Evolutionary conservation across 805 yeast species (phyloP).

Genomic region (Blastobotrys peoriensis): DNA sequence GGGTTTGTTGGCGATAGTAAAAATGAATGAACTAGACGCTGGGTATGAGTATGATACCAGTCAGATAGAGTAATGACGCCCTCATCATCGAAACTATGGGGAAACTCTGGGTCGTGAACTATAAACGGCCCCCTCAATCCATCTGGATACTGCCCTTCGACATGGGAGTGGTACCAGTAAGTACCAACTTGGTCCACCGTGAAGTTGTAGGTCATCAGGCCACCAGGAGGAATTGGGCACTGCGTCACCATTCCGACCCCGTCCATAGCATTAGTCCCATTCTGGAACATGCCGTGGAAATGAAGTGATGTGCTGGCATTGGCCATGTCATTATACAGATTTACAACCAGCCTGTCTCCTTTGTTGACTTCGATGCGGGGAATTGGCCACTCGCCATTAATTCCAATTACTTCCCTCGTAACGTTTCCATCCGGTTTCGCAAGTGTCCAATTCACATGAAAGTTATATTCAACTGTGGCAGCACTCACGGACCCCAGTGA

Average conservation of each 20-base stretch:
- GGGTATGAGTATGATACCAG: slow-evolving; percentile 75
- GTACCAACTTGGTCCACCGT: slow-evolving; percentile 85
- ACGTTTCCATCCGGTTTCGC: slow-evolving; percentile 55
- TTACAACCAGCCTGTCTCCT: slow-evolving; percentile 72
- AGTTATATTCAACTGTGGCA: slow-evolving; percentile 31
- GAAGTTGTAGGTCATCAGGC: slow-evolving; percentile 74
- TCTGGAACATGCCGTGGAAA: slow-evolving; percentile 90
- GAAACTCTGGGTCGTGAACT: slow-evolving; percentile 62
- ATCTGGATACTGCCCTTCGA: slow-evolving; percentile 85
- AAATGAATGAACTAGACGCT: slow-evolving; percentile 36
- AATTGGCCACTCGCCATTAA: slow-evolving; percentile 76
- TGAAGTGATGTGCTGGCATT: slow-evolving; percentile 73
- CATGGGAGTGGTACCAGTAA: slow-evolving; percentile 97
- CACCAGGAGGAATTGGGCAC: slow-evolving; percentile 82
- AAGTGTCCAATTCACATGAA: slow-evolving; percentile 32
- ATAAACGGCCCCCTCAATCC: slow-evolving; percentile 61
- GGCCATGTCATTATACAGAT: slow-evolving; percentile 68
- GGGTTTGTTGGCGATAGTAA: slow-evolving; percentile 80
- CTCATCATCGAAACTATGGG: slow-evolving; percentile 68
- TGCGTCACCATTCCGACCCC: slow-evolving; percentile 87
- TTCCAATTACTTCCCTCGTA: slow-evolving; percentile 49
- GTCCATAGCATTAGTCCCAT: slow-evolving; percentile 72
- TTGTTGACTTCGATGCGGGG: slow-evolving; percentile 72
- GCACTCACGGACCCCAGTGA: slow-evolving; percentile 12
- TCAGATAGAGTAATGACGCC: slow-evolving; percentile 62